Base-by-base conservation (phyloP, 352 stramenopile genomes). In the Phytophthora ohioensis region DNA sequence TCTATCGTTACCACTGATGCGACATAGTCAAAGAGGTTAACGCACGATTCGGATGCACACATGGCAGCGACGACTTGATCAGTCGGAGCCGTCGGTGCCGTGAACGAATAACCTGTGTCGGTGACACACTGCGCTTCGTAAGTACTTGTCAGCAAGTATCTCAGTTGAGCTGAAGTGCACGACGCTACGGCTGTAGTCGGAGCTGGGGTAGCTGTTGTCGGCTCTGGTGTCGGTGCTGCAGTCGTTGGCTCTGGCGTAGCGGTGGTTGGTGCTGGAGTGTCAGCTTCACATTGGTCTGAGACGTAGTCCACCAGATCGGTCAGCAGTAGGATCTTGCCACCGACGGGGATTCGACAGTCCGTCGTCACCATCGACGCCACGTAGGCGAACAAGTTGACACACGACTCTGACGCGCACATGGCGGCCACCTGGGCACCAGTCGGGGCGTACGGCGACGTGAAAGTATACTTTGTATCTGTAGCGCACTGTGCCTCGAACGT, bases 331-430 rank as follows among this genome's bases (percentile, higher is more conserved):
- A 79, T 79, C 42, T 75, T 69, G 41, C 55, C 67, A 6, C 71
- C 71, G 5, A 73, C 57, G 4, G 67, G 67, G 17, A 68, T 72
- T 5, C 52, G 55, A 55, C 71, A 79, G 21, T 75, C 67, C 0
- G 67, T 56, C 4, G 55, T 54, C 3, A 66, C 60, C 38, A 69
- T 67, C 1, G 71, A 68, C 9, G 45, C n/a, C 4, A 69, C 61
- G 36, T 73, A 63, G 3, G 48, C 57, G 12, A 75, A 72, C 8
- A 75, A 32, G 11, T 61, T 62, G 2, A 67, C 38, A n/a, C 67
- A 79, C n/a, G 66, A 57, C 15, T 54, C 57, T 2, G 66, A 75
- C 4, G 67, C 67, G 38, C 71, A 79, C 67, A 79, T 72, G 21
- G 57, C 58, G 21, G 31, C 35, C 8, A 75, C 57, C 8, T 79